Evolutionary conservation across 2,329 filamentous ascomycete species (phyloP).

Genomic region (Penicillium paneum): DNA sequence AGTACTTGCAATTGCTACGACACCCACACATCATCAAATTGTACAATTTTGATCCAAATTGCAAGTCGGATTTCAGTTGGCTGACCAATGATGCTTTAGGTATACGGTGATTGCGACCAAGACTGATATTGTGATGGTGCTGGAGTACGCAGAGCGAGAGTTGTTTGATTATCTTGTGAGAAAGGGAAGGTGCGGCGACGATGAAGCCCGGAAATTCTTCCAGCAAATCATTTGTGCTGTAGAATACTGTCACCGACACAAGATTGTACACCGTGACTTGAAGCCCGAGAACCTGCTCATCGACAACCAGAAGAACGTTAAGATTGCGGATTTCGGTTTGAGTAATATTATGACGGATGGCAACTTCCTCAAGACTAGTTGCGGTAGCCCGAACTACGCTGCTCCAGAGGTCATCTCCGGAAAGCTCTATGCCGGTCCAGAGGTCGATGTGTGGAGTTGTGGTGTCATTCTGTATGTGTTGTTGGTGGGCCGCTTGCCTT

Average conservation of each 20-base stretch:
- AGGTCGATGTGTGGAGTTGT: constrained; percentile 84
- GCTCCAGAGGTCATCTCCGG: constrained; percentile 97
- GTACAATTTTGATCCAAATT: constrained; percentile 49
- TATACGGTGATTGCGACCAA: constrained; percentile 96
- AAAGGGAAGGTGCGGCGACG: constrained; percentile 85
- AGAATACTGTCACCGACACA: constrained; percentile 97
- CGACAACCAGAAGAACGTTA: constrained; percentile 94
- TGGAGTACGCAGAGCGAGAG: constrained; percentile 95
- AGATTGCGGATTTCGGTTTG: constrained; percentile 97
- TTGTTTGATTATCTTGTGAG: constrained; percentile 98
- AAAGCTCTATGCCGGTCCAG: constrained; percentile 93
- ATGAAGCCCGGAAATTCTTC: constrained; percentile 94
- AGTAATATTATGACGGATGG: constrained; percentile 99
- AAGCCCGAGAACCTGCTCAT: constrained; percentile 96
- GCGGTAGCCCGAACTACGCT: constrained; percentile 96
- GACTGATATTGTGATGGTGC: constrained; percentile 96
- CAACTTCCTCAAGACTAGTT: constrained; percentile 98
- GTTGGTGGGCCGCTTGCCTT: constrained; percentile 70
- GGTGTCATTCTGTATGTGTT: constrained; percentile 65
- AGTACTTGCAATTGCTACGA: constrained; percentile 90
- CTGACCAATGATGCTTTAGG: constrained; percentile 45
- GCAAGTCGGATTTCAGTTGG: constrained; percentile 1
- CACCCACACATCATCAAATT: constrained; percentile 99
- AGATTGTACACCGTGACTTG: constrained; percentile 95
- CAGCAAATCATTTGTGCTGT: constrained; percentile 99